phyloP scores from a whole-genome alignment of 75 land plant species.

The Pinus albicaulis region DNA sequence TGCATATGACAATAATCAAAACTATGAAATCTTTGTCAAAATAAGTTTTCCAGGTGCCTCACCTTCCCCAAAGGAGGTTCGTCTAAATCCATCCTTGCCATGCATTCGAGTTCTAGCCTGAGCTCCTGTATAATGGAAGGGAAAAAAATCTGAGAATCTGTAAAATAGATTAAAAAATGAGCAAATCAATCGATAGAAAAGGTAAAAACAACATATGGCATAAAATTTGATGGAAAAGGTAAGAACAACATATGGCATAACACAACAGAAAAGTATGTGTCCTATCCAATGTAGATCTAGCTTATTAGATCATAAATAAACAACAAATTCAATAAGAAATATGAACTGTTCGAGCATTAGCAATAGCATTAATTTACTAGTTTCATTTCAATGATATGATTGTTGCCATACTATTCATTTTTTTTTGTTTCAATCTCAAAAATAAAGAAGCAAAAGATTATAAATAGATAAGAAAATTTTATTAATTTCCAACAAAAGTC shows the following conservation, averaged over 20 bases:
- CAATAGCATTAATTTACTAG: neutral
- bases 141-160: neutral
- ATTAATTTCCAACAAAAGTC: too few relatives aligned
- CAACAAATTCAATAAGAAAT: neutral
- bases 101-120: slow-evolving; percentile 58
- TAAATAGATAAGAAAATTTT: too few relatives aligned
- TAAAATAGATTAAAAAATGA: neutral
- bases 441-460: too few relatives aligned
- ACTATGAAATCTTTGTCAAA: slow-evolving; percentile 40
- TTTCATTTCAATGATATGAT: too few relatives aligned
- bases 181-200: neutral
- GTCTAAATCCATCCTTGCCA: slow-evolving; percentile 63
- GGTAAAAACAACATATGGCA: neutral
- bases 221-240: neutral
- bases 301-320: neutral
- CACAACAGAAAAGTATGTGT: neutral
- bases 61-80: slow-evolving; percentile 58
- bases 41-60: slow-evolving; percentile 75
- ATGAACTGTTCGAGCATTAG: neutral
- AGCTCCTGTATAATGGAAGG: slow-evolving; percentile 29
- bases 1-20: neutral
- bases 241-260: neutral
- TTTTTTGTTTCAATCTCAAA: too few relatives aligned
- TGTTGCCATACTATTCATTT: too few relatives aligned
- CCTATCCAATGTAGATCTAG: neutral